phyloP scores from a whole-genome alignment of 2,329 filamentous ascomycete genomes.

The Penicillium janthinellum region DNA sequence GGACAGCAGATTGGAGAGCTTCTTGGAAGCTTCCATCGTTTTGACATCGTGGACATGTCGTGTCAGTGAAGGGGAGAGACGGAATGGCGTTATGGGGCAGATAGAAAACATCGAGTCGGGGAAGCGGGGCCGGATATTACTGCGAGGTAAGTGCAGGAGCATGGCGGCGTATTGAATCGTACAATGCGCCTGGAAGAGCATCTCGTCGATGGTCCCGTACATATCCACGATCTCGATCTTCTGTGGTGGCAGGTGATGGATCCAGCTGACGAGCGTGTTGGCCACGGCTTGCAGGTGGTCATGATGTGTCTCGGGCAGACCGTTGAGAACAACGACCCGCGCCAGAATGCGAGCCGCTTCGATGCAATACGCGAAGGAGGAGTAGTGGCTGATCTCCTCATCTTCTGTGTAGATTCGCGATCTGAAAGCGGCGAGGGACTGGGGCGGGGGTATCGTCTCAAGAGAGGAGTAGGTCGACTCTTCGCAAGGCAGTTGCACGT shows the following conservation, averaged over 20 bases:
- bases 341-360: constrained; percentile 74
- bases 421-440: constrained; percentile 55
- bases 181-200: constrained; percentile 37
- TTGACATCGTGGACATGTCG: constrained; percentile 23
- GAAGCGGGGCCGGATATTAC: constrained; percentile 54
- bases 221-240: constrained; percentile 69
- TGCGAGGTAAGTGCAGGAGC: constrained; percentile 73
- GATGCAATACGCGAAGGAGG: constrained; percentile 79
- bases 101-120: constrained; percentile 17
- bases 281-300: constrained; percentile 59
- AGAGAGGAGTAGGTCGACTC: constrained; percentile 56
- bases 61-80: constrained; percentile 27
- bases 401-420: constrained; percentile 66
- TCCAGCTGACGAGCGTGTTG: constrained; percentile 66
- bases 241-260: constrained; percentile 68
- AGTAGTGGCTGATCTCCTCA: constrained; percentile 62
- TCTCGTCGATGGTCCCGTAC: constrained; percentile 71
- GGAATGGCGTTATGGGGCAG: constrained; percentile 20
- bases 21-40: constrained; percentile 1
- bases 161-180: constrained; percentile 55
- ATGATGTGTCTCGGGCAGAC: constrained; percentile 36
- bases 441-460: constrained; percentile 59
- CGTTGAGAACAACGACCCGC: constrained; percentile 59
- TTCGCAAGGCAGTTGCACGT: constrained; percentile 75
- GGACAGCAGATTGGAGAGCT: neutral